These are phyloP conservation scores for Hypholoma sublateritium DNA, from an alignment of 768 basidiomycete species.

Conservation along the genomic window DNA sequence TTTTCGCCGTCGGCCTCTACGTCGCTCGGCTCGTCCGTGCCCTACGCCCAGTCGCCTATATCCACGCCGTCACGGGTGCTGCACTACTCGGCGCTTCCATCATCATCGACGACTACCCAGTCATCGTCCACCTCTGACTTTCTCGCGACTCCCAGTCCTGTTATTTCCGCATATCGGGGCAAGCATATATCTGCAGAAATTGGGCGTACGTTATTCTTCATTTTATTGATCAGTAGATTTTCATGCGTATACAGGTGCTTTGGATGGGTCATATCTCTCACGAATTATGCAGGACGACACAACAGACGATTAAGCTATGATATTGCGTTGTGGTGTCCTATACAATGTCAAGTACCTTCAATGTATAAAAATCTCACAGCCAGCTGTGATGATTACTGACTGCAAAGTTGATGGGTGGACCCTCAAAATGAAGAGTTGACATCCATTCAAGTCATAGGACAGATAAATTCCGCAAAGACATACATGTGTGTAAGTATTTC, in stretches of 20 bases:
- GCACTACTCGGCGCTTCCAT: conserved; percentile 32
- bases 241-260: conserved; percentile 27
- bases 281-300: conserved; percentile 15
- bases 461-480: too few species aligned
- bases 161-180: conserved; percentile 42
- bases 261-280: conserved; percentile 41
- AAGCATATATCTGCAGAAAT: conserved; percentile 34
- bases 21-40: conserved; percentile 20
- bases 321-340: too few species aligned
- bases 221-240: not conserved
- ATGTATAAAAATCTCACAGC: too few species aligned
- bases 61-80: conserved; percentile 40
- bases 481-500: too few species aligned
- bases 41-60: conserved; percentile 38
- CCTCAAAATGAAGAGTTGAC: too few species aligned
- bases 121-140: conserved; percentile 33
- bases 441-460: too few species aligned
- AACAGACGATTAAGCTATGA: conserved; percentile 5
- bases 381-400: too few species aligned
- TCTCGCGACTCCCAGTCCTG: conserved; percentile 39
- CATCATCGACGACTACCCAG: conserved; percentile 29
- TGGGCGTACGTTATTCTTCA: conserved; percentile 33
- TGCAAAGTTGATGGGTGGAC: too few species aligned
- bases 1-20: conserved; percentile 31
- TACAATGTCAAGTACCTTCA: too few species aligned